Evolutionary conservation across 163 green algal genomes (phyloP).

Genomic region (Volvox carteri): DNA sequence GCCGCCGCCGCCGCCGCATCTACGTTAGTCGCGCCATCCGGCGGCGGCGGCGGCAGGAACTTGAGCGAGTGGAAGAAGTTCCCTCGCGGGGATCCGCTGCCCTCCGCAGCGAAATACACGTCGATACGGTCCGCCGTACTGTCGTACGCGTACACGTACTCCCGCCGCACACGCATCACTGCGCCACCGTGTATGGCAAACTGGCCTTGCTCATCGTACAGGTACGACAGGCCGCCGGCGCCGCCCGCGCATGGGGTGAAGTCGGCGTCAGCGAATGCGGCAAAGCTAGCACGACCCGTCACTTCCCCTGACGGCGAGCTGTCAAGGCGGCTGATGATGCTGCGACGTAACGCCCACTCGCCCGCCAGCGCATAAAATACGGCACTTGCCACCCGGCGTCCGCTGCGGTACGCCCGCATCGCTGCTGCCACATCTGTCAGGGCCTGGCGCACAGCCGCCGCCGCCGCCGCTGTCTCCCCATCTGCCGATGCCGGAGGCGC

Average conservation of each 20-base stretch:
- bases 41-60: neutral
- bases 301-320: conserved; percentile 5
- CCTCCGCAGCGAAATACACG: conserved; percentile 41
- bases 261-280: no score
- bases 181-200: conserved; percentile 15
- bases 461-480: neutral
- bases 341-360: conserved; percentile 19
- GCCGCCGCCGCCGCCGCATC: neutral
- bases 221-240: conserved; percentile 1
- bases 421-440: neutral
- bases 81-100: neutral
- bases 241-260: neutral
- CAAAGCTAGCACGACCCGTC: neutral
- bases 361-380: conserved; percentile 20
- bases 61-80: conserved; percentile 41
- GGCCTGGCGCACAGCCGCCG: neutral
- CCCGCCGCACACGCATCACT: conserved; percentile 32
- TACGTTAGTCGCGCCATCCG: neutral
- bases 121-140: conserved; percentile 17
- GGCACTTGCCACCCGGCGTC: neutral
- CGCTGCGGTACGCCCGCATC: neutral
- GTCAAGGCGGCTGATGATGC: neutral
- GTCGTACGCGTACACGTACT: conserved; percentile 50
- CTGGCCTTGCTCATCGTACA: conserved; percentile 37
- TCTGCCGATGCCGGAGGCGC: neutral